Base-by-base conservation (phyloP, 768 basidiomycete species). In the Tricholoma furcatifolium region DNA sequence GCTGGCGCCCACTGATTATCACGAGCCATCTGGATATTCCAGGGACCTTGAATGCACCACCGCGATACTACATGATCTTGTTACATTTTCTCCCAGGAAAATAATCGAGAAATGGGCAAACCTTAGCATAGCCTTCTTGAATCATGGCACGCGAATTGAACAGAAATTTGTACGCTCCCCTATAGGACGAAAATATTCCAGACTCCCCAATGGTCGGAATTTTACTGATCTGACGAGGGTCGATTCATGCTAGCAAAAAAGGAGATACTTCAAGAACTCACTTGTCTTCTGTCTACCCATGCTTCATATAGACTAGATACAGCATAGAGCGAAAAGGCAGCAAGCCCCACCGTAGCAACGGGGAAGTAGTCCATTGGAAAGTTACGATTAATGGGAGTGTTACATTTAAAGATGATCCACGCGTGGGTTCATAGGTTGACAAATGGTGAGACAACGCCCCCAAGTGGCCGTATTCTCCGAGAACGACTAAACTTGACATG, bases 1-100 rank as follows among this genome's bases (percentile, higher is more conserved):
- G 65, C 21, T 73, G 55, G 0, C 68, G 63, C 1, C 78, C 67
- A 34, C 63, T 66, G 32, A 69, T 58, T 2, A 72, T 54, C 6
- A 73, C 59, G 2, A 62, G 51, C 74, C 72, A 74, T 42, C 57
- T 55, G 14, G 58, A 62, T 9, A 68, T 48, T 31, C 52, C 51
- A 8, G 63, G 64, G 20, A 66, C 39, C 32, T 61, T 62, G 55
- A 65, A 68, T 6, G 56, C 54, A 2, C 47, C 43, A 24, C 62
- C 60, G 23, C 40, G 50, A 47, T 58, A 61, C 59, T 60, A 39
- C 18, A 43, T n/a, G 31, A 18, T 23, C 11, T 17, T 8, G 23
- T 38, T 6, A 12, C 15, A 18, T 24, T 27, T 12, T n/a, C 15
- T 43, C 31, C 20, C 1, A n/a, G n/a, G 27, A 27, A 17, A 17